Conservation (phyloP, 345 rosid species). For the Hibiscus trionum region DNA sequence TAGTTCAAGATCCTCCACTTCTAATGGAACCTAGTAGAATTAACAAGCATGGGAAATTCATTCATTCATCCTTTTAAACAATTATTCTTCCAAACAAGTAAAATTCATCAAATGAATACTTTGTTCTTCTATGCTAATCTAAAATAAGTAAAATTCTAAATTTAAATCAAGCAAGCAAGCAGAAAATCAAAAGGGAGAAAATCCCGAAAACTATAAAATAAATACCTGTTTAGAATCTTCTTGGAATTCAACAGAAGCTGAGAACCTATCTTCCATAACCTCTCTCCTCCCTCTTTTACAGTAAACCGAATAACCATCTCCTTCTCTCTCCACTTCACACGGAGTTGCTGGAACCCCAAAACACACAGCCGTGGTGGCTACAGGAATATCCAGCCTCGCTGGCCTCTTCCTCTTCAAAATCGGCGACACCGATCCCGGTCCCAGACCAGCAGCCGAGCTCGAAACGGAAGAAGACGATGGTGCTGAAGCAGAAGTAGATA, state of each 20-base stretch:
- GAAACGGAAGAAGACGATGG: slow-evolving; percentile 21
- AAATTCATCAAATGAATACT: neutral
- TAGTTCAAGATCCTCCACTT: neutral
- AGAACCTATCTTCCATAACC: slow-evolving; percentile 88
- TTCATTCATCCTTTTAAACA: neutral
- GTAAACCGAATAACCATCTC: slow-evolving; percentile 60
- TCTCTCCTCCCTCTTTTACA: slow-evolving; percentile 89
- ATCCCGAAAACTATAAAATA: neutral
- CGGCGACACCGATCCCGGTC: slow-evolving; percentile 21
- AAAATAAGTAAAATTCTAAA: neutral
- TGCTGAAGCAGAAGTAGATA: slow-evolving; percentile 1
- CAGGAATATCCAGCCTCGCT: slow-evolving; percentile 57
- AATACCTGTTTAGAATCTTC: slow-evolving; percentile 69
- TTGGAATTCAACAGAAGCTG: slow-evolving; percentile 43
- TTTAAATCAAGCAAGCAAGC: neutral
- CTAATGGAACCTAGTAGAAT: neutral
- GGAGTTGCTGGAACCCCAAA: slow-evolving; percentile 38
- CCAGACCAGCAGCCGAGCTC: slow-evolving; percentile 1
- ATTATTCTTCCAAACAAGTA: neutral
- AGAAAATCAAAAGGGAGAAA: neutral
- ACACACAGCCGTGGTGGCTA: slow-evolving; percentile 17
- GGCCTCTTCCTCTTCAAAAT: slow-evolving; percentile 75
- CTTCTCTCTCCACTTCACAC: slow-evolving; percentile 44
- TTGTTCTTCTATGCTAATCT: neutral
- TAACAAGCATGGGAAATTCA: neutral